Evolutionary conservation across 2,329 filamentous ascomycete genomes (phyloP).

Genomic region (Ophiocordyceps sinensis): DNA sequence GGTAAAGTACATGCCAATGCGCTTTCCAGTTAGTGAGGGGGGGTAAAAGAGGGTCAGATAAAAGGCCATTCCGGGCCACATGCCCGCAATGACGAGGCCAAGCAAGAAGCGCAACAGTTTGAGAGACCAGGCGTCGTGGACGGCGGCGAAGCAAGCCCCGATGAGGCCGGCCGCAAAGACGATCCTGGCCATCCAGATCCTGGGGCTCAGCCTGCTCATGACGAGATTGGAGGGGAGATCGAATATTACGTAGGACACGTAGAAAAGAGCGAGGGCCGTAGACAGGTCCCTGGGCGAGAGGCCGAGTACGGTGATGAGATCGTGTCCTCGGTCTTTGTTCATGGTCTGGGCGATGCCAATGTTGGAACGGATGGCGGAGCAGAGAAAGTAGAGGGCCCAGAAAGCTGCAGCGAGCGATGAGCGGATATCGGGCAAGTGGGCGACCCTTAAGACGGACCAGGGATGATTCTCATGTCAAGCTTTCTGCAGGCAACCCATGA

Average conservation of each 20-base stretch:
- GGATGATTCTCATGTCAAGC: slow-evolving; percentile 45
- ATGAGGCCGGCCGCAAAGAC: slow-evolving; percentile 78
- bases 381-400: slow-evolving; percentile 84
- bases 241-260: slow-evolving; percentile 83
- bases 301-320: slow-evolving; percentile 57
- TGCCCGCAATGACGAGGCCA: slow-evolving; percentile 76
- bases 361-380: slow-evolving; percentile 82
- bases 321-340: slow-evolving; percentile 58
- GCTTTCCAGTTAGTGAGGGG: slow-evolving; percentile 69
- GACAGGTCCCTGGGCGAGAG: slow-evolving; percentile 66
- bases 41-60: slow-evolving; percentile 89
- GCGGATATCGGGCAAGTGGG: background rate
- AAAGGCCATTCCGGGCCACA: slow-evolving; percentile 94
- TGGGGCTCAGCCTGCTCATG: slow-evolving; percentile 74
- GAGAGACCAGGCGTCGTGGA: slow-evolving; percentile 70
- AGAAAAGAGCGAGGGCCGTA: slow-evolving; percentile 75
- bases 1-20: slow-evolving; percentile 82
- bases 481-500: slow-evolving; percentile 20
- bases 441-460: slow-evolving; percentile 23
- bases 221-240: slow-evolving; percentile 78
- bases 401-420: slow-evolving; percentile 42
- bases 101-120: slow-evolving; percentile 79
- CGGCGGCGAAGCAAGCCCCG: slow-evolving; percentile 69
- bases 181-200: slow-evolving; percentile 85
- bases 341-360: slow-evolving; percentile 91